These are phyloP conservation scores for Diaporthe ilicicola DNA, from an alignment of 2,329 filamentous ascomycete species.

Conservation along the genomic window DNA sequence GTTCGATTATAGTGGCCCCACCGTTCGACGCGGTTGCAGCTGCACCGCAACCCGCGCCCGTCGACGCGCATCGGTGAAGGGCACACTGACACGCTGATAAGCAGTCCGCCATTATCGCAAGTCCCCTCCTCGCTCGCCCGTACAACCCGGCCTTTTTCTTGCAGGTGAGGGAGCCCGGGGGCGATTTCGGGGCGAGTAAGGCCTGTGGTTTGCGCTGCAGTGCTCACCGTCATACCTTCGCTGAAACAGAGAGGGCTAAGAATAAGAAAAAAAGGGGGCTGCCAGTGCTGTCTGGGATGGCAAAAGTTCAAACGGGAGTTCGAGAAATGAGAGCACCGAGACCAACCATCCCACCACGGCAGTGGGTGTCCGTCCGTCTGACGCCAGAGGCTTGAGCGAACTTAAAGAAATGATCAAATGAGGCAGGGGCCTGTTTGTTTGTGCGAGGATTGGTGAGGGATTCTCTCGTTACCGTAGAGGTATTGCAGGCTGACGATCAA, in stretches of 20 bases:
- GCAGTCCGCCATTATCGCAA: slow-evolving; percentile 34
- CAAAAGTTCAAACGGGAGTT: slow-evolving; percentile 22
- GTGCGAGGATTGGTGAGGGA: neutral
- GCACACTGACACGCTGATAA: slow-evolving; percentile 27
- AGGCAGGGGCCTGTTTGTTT: slow-evolving; percentile 7
- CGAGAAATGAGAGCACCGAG: slow-evolving; percentile 13
- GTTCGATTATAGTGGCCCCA: slow-evolving; percentile 26
- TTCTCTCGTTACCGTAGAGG: neutral
- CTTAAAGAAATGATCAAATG: slow-evolving; percentile 1
- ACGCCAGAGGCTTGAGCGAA: neutral
- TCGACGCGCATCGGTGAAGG: slow-evolving; percentile 28
- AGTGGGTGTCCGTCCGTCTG: neutral
- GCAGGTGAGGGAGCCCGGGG: neutral
- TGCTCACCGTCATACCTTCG: neutral
- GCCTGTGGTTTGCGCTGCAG: neutral
- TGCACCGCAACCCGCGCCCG: slow-evolving; percentile 6
- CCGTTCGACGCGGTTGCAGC: slow-evolving; percentile 25
- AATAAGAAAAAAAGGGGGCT: slow-evolving; percentile 16
- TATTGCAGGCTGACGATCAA: slow-evolving; percentile 9
- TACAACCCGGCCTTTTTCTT: neutral
- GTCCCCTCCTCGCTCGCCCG: slow-evolving; percentile 9
- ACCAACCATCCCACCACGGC: slow-evolving; percentile 1
- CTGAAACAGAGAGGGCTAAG: slow-evolving; percentile 24
- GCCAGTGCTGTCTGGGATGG: slow-evolving; percentile 6
- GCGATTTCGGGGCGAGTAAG: neutral